Conservation (phyloP, 805 yeast species). For the Candida coleopterorum region DNA sequence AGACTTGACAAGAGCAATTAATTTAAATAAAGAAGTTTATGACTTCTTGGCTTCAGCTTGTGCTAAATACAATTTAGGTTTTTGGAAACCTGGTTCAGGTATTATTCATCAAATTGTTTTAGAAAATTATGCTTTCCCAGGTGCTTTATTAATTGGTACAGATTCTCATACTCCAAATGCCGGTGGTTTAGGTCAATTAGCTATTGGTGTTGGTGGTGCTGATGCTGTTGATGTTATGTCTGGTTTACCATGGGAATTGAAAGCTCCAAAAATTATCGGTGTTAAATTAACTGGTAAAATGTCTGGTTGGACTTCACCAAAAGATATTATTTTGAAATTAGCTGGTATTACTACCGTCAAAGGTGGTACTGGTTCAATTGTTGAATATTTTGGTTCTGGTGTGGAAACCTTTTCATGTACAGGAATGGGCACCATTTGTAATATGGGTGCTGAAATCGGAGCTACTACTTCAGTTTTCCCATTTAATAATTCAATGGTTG, state of each 20-base stretch:
- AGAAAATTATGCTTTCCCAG: slow-evolving; percentile 97
- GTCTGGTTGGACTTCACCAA: slow-evolving; percentile 96
- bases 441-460: slow-evolving; percentile 99
- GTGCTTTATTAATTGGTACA: slow-evolving; percentile 93
- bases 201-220: slow-evolving; percentile 99
- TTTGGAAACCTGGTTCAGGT: slow-evolving; percentile 99
- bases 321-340: slow-evolving; percentile 87
- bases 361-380: slow-evolving; percentile 97
- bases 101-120: slow-evolving; percentile 94
- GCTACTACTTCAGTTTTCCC: slow-evolving; percentile 98
- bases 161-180: slow-evolving; percentile 98
- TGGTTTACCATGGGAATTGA: slow-evolving; percentile 92
- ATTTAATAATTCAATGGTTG: slow-evolving; percentile 83
- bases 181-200: slow-evolving; percentile 96
- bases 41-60: slow-evolving; percentile 88
- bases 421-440: slow-evolving; percentile 99
- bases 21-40: slow-evolving; percentile 88
- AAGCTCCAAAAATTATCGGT: slow-evolving; percentile 95
- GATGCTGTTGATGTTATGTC: slow-evolving; percentile 98
- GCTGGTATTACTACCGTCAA: slow-evolving; percentile 94
- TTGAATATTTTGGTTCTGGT: slow-evolving; percentile 96
- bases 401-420: slow-evolving; percentile 89
- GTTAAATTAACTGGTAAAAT: slow-evolving; percentile 88
- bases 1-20: slow-evolving; percentile 83
- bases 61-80: slow-evolving; percentile 93